Conservation (phyloP, 306 rosid genomes). For the Prosopis cineraria region DNA sequence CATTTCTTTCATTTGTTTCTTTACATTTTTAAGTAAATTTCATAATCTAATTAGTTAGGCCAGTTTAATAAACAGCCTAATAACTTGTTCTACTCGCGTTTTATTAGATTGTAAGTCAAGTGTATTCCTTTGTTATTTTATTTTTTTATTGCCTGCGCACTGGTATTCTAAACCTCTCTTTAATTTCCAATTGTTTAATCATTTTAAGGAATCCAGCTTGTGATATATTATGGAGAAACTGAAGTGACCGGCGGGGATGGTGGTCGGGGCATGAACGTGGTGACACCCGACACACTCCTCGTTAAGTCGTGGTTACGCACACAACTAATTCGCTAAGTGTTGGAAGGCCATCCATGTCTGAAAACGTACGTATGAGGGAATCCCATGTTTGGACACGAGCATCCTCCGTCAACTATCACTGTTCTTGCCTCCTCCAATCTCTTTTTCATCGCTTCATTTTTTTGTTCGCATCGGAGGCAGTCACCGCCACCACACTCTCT, state of each 20-base stretch:
- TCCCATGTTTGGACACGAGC: constrained; percentile 5
- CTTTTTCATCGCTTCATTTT: constrained; percentile 25
- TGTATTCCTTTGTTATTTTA: too few relatives aligned
- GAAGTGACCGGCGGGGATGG: too few relatives aligned
- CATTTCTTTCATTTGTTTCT: background rate
- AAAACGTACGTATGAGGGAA: background rate
- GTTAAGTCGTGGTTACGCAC: background rate
- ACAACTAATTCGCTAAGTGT: background rate
- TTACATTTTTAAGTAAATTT: background rate
- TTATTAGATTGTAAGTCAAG: too few relatives aligned
- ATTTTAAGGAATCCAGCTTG: too few relatives aligned
- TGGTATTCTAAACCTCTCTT: too few relatives aligned
- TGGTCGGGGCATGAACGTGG: constrained; percentile 19
- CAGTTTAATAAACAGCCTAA: too few relatives aligned
- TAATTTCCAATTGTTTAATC: too few relatives aligned
- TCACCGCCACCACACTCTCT: background rate
- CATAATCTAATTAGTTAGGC: too few relatives aligned
- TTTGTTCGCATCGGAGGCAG: constrained; percentile 27
- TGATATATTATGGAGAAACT: too few relatives aligned
- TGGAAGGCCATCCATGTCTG: background rate
- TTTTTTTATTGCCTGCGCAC: too few relatives aligned
- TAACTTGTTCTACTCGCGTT: too few relatives aligned
- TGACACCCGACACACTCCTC: constrained; percentile 16
- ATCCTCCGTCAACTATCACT: constrained; percentile 34
- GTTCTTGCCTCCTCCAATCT: constrained; percentile 28